Evolutionary conservation across 1,139 yeast genomes (phyloP).

Genomic region (Entelexis sorbosivorans): DNA sequence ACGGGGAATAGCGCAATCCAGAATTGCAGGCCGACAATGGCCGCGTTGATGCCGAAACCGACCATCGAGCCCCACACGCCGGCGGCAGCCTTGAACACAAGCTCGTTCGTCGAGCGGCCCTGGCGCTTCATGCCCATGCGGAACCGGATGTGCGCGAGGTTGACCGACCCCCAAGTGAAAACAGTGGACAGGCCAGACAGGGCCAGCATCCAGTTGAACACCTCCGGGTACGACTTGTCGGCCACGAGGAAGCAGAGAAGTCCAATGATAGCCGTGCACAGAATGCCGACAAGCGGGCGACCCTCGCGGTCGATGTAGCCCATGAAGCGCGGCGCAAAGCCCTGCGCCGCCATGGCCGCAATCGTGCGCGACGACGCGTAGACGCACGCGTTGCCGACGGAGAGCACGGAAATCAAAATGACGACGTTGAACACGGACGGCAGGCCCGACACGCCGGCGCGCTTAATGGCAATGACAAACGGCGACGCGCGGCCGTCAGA

Average conservation of each 20-base stretch:
- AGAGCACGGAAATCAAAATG: conserved; percentile 56
- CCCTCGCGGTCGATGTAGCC: conserved; percentile 67
- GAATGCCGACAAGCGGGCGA: conserved; percentile 61
- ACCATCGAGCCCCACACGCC: conserved; percentile 63
- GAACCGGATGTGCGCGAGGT: conserved; percentile 57
- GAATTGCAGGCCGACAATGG: conserved; percentile 50
- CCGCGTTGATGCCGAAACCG: conserved; percentile 49
- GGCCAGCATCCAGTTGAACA: conserved; percentile 71
- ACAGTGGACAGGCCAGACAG: conserved; percentile 69
- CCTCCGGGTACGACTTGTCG: conserved; percentile 57
- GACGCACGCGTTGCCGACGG: conserved; percentile 67
- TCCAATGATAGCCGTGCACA: conserved; percentile 48
- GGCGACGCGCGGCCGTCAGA: conserved; percentile 59
- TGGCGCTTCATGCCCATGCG: conserved; percentile 55
- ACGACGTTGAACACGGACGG: conserved; percentile 67
- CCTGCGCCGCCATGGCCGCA: conserved; percentile 71
- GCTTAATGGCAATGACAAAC: conserved; percentile 55
- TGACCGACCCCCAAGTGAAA: conserved; percentile 67
- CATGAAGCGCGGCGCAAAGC: conserved; percentile 62
- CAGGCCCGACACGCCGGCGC: conserved; percentile 48
- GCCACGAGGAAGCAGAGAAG: conserved; percentile 57
- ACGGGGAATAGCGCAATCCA: conserved; percentile 70
- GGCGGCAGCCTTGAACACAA: conserved; percentile 57
- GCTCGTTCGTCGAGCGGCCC: conserved; percentile 53
- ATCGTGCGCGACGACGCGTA: conserved; percentile 74